Base-by-base conservation (phyloP, 495 filamentous ascomycete genomes). In the Lepraria neglecta region DNA sequence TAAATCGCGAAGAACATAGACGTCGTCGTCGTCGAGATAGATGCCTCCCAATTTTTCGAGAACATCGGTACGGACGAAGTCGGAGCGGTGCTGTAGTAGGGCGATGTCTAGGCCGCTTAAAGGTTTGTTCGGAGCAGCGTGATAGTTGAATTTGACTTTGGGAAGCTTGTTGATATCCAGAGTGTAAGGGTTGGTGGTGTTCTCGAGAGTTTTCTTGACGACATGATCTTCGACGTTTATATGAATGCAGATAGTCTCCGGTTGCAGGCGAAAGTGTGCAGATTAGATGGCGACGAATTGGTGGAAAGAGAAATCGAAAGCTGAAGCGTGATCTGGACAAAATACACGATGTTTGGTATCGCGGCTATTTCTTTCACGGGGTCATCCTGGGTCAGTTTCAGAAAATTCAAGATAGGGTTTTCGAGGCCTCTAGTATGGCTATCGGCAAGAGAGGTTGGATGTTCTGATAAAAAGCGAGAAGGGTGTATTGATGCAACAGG, bases 21-120 rank as follows among this genome's bases (percentile, higher is more conserved):
- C 59, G 31, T 61, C 59, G 12, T 30, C 59, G 12, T 30, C 33
- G n/a, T 61, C 59, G 15, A 61, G 59, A 27, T 61, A 61, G 1
- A 57, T 61, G 15, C 59, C 59, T 14, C 59, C 59, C 6, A 30
- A 24, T 17, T 42, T 44, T 15, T 44, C 10, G 15, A 57, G 35
- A 11, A 40, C 6, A 9, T 56, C 28, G 3, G 50, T 21, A 15
- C 59, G 59, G 31, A 61, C 38, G 28, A 61, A 47, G 38, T 61
- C 59, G 30, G 47, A 21, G 27, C 38, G 46, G 38, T 53, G 28
- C 14, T 51, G 52, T 12, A 54, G 47, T 1, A 31, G 24, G 1
- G 54, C n/a, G 10, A 61, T 56, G 0, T 40, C 10, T 15, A 56
- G 0, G 11, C 59, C 59, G 6, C 12, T 28, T 6, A 48, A 40